Base-by-base conservation (phyloP, 805 yeast species). In the Suhomyces emberorum region DNA sequence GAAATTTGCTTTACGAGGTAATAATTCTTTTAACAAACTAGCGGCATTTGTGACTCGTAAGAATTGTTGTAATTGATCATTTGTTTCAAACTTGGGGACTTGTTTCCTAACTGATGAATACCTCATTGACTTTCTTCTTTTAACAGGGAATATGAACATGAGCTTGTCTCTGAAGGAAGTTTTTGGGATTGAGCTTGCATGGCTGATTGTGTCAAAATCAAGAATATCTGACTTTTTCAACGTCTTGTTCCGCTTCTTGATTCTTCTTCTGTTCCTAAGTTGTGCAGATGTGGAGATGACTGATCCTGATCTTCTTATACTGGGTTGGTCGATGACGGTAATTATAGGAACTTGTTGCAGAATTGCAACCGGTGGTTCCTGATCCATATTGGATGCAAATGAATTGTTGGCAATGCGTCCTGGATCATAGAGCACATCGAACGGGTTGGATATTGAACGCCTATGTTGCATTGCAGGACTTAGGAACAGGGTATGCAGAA, bases 61-160 rank as follows among this genome's bases (percentile, higher is more conserved):
- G 48, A 34, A 39, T 34, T 45, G 27, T 23, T 42, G 45, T 9
- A 49, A 36, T 9, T 48, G 53, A 7, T 36, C 38, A 22, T 40
- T 49, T n/a, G 38, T 41, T 10, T 39, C 35, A 35, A 61, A 63
- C 14, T 52, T 51, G 6, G 60, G 46, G 3, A n/a, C 21, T 31
- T 22, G 39, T 23, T 30, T 37, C 30, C 14, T 14, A 6, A 51
- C 32, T 2, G 54, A 41, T 15, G 49, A 41, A 40, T 61, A 61
- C 19, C 56, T 59, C 35, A 63, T 57, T 1, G 70, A 63, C 1
- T 59, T 56, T 24, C 51, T 56, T 27, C 70, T 45, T 30, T 49
- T 56, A 4, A 65, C 66, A 4, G 70, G 70, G 34, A 65, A 66
- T 18, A 53, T 28, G 27, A 56, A 63, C 20, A 41, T 35, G 19